These are phyloP conservation scores for Phaeomoniella chlamydospora DNA, from an alignment of 2,329 filamentous ascomycete genomes.

Conservation along the genomic window DNA sequence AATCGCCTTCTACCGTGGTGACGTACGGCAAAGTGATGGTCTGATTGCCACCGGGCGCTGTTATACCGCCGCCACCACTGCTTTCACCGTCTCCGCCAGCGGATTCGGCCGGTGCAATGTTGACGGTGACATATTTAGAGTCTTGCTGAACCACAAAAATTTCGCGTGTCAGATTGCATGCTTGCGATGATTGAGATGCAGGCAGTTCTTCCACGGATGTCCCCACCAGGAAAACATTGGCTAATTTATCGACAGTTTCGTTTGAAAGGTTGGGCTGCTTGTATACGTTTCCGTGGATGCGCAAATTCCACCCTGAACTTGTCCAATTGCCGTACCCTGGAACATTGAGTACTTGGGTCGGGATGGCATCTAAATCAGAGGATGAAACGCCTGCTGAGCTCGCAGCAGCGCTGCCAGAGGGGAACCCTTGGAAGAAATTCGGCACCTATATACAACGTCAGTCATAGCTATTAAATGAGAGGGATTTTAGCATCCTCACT, in stretches of 20 bases:
- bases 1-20: conserved; percentile 57
- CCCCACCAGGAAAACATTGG: conserved; percentile 56
- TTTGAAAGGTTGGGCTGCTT: conserved; percentile 57
- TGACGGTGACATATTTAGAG: conserved; percentile 47
- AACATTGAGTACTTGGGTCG: conserved; percentile 57
- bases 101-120: conserved; percentile 43
- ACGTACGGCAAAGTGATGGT: conserved; percentile 48
- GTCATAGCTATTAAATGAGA: too few relatives aligned
- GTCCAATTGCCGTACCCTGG: conserved; percentile 68
- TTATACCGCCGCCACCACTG: conserved; percentile 34
- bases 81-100: conserved; percentile 36
- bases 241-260: conserved; percentile 51
- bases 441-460: conserved; percentile 34
- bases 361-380: conserved; percentile 43
- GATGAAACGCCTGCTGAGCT: conserved; percentile 47
- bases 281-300: conserved; percentile 69
- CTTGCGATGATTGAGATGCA: conserved; percentile 46
- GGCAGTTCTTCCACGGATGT: conserved; percentile 46
- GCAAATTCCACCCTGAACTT: conserved; percentile 59
- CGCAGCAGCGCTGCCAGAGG: conserved; percentile 45
- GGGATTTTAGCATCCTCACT: too few relatives aligned
- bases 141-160: conserved; percentile 66
- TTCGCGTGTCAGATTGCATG: conserved; percentile 56
- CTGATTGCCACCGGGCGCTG: conserved; percentile 45
- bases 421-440: conserved; percentile 53